phyloP scores from a whole-genome alignment of 345 rosid species.

The Populus davidiana region DNA sequence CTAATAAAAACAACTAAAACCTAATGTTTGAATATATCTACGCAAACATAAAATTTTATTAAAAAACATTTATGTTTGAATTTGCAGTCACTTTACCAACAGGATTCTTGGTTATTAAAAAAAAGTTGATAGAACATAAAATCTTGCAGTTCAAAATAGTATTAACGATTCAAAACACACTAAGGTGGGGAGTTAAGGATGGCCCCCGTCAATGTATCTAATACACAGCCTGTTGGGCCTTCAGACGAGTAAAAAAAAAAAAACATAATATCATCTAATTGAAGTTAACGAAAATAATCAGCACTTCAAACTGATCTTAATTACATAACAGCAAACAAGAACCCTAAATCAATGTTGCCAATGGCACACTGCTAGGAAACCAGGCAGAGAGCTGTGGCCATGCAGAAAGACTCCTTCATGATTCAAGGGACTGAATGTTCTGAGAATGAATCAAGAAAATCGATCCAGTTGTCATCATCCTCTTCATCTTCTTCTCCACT shows the following conservation, averaged over 20 bases:
- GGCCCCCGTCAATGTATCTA: no score
- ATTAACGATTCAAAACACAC: no score
- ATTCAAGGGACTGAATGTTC: constrained; percentile 43
- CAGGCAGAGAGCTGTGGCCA: background rate
- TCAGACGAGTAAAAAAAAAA: background rate
- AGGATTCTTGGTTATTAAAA: no score
- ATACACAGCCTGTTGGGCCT: background rate
- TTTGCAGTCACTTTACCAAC: no score
- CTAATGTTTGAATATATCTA: no score
- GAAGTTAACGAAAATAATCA: constrained; percentile 5
- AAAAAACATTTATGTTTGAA: no score
- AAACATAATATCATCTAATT: constrained; percentile 25
- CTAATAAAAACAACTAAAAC: no score
- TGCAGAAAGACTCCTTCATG: background rate
- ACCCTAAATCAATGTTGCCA: background rate
- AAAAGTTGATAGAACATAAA: no score
- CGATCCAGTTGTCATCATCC: constrained; percentile 63
- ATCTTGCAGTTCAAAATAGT: no score
- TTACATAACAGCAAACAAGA: constrained; percentile 3
- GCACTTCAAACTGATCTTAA: background rate
- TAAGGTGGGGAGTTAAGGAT: no score
- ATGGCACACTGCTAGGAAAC: background rate
- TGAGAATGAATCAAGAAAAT: constrained; percentile 59
- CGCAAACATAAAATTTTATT: no score
- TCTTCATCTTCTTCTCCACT: constrained; percentile 47